Evolutionary conservation across 768 basidiomycete species (phyloP).

Genomic region (Naematelia encephala): DNA sequence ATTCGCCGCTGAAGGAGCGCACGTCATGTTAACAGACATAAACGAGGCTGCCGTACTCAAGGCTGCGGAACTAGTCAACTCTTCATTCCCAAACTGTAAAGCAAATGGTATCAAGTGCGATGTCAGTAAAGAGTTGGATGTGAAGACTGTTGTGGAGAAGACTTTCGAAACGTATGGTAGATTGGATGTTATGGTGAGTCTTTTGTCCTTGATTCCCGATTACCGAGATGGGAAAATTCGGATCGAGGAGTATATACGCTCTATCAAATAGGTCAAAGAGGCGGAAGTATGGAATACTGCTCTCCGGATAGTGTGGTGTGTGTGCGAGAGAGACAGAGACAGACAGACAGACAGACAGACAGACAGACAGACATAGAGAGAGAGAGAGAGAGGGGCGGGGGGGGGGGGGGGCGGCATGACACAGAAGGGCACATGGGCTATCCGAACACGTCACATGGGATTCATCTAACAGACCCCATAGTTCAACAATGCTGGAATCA

Average conservation of each 20-base stretch:
- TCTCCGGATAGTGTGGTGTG: not conserved
- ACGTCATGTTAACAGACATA: slow-evolving; percentile 82
- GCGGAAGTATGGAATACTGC: too few species aligned
- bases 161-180: slow-evolving; percentile 86
- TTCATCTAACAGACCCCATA: slow-evolving; percentile 50
- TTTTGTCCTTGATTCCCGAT: not conserved
- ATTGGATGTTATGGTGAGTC: slow-evolving; percentile 83
- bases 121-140: slow-evolving; percentile 80
- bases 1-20: slow-evolving; percentile 92
- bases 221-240: too few species aligned
- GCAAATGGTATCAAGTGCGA: slow-evolving; percentile 71
- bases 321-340: not conserved
- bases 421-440: not conserved
- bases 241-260: too few species aligned
- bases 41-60: slow-evolving; percentile 71
- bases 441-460: slow-evolving; percentile 3
- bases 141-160: slow-evolving; percentile 74
- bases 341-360: not conserved
- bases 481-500: slow-evolving; percentile 99
- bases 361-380: not conserved
- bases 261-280: too few species aligned
- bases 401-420: not conserved
- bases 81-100: slow-evolving; percentile 59
- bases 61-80: slow-evolving; percentile 61
- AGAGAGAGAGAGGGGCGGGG: not conserved